Evolutionary conservation across 768 basidiomycete genomes (phyloP), one percentile per base, ranked within the genome.

Genomic region (Russula emetica): DNA sequence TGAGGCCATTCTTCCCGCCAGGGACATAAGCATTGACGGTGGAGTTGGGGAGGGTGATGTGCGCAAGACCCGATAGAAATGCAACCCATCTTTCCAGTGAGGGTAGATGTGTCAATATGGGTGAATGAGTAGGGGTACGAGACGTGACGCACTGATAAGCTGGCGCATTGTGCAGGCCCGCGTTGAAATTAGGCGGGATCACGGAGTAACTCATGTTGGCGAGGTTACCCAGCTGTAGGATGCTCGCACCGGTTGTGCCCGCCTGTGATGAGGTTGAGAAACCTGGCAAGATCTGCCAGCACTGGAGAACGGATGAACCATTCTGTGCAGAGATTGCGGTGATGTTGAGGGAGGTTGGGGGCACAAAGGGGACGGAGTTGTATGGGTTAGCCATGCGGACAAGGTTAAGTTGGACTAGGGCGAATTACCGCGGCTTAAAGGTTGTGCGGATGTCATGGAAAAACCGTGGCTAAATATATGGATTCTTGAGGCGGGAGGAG

Each of bases 121-220:
- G 47, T 9, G 50, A 42, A 44, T 7, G 22, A 5, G 30, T 20
- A 22, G 11, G 9, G 7, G 30, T 24, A 47, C 6, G 9, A 13
- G 47, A 16, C 2, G 5, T 2, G 42, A 66, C 71, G 50, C 51
- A 72, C 71, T 72, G 71, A 8, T 76, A 71, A 62, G 82, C 80
- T 10, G 82, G 77, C 1, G 82, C 80, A n/a, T 79, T 82, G 66
- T 82, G 81, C 9, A 81, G 78, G 38, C 83, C 82, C 11, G 79
- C 78, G 65, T 82, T 79, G 20, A 82, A 83, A 22, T 79, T 67
- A 0, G 82, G 80, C 2, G 82, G 71, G 51, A 72, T 28, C 26
- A 72, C 67, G 5, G 71, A 65, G 63, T 67, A 71, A 24, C 66
- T 72, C 60, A 65, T 69, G 67, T 72, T 72, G 30, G 71, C 60